phyloP scores from a whole-genome alignment of 1,284 basidiomycete species.

The Ganoderma lucidum region DNA sequence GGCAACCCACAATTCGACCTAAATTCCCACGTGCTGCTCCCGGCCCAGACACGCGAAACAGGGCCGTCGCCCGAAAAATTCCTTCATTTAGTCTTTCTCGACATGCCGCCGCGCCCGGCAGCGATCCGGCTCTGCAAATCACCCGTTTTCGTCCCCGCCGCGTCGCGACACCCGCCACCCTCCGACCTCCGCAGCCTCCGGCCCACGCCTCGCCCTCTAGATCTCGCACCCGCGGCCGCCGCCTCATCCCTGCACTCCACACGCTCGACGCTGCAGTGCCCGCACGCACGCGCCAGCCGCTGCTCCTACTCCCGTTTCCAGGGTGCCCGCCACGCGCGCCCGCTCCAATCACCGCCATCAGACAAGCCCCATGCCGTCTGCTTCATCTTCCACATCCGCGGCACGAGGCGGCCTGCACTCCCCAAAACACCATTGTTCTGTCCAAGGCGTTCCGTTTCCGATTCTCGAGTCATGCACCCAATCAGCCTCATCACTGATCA shows the following conservation, averaged over 20 bases:
- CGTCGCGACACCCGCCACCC: conserved; percentile 26
- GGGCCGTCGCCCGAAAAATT: conserved; percentile 32
- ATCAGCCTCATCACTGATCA: conserved; percentile 19
- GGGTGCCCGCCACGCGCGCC: conserved; percentile 11
- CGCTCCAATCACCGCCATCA: conserved; percentile 28
- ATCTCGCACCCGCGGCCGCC: conserved; percentile 5
- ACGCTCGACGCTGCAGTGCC: neutral
- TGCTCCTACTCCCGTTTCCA: neutral
- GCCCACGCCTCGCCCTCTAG: conserved; percentile 11
- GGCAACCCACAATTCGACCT: conserved; percentile 35
- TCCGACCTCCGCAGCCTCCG: conserved; percentile 9
- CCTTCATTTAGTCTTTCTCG: conserved; percentile 35
- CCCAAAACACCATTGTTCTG: conserved; percentile 25
- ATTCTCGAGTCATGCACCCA: conserved; percentile 20
- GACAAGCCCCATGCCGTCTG: neutral
- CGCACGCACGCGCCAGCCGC: neutral
- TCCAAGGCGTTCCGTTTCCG: conserved; percentile 19
- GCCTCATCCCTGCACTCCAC: conserved; percentile 1
- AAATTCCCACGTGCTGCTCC: conserved; percentile 33
- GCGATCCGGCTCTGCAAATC: conserved; percentile 14
- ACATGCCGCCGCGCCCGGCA: conserved; percentile 25
- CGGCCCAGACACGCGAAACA: conserved; percentile 34
- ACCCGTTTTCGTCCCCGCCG: conserved; percentile 20
- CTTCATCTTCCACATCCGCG: conserved; percentile 6
- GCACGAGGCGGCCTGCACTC: conserved; percentile 24